Base-by-base conservation (phyloP, 1,139 yeast genomes). In the Arxiozyma bovina region DNA sequence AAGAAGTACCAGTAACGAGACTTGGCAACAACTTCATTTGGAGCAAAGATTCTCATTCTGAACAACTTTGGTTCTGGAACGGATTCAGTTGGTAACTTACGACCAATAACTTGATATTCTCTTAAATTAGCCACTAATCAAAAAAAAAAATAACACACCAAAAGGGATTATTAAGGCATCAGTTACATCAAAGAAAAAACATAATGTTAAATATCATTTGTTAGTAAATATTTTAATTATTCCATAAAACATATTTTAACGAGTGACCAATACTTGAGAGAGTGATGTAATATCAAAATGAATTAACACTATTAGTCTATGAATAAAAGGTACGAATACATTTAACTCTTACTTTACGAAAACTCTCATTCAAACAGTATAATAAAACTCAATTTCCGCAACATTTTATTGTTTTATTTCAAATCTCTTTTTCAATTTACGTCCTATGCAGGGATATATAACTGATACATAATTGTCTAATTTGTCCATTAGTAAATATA, bases 1-100 rank as follows among this genome's bases (percentile, higher is more conserved):
- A 93, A 86, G 83, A 93, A 93, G 85, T 93, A 94, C 99, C 99
- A 93, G 96, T 90, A 93, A 82, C 99, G 93, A 74, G 99, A 93
- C 86, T 93, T 93, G 77, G 99, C 99, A 77, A 93, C 96, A 77
- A 93, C 98, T 71, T 83, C 87, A 82, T 93, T 93, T 74, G 97
- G 94, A 74, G 99, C 99, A 79, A 93, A 93, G 80, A 93, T 90
- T 85, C 97, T 90, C 98, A 93, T 93, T 79, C 99, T 90, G 96
- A 85, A 93, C 82, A 93, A 89, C 86, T 93, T 93, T 80, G 99
- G 99, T 82, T 90, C 96, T 74, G 98, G 97, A 75, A 87, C 96
- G 74, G 91, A 80, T 80, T 90, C 98, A 74, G 96, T 90, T 72
- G 99, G 99, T 79, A 93, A 90, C 82, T 95, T 96, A 81, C 99